A percentile compares a stretch with the other conserved stretches of the same genome.
Evolutionary conservation across 2,329 filamentous ascomycete species (phyloP).

Genomic region (Davidsoniella neocaledoniae): DNA sequence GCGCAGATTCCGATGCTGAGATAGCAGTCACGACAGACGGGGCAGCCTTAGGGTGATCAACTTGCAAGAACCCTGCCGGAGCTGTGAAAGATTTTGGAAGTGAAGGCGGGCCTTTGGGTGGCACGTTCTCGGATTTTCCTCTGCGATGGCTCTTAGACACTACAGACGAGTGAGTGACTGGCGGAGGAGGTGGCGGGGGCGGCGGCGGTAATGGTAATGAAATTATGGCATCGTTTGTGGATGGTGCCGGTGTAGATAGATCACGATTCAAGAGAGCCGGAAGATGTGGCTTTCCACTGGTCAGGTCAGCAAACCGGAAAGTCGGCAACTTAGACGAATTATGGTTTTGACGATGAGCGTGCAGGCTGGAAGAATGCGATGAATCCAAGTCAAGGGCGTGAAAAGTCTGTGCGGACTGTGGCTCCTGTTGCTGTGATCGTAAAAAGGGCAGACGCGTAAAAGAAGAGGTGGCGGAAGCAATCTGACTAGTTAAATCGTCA

Average conservation of each 20-base stretch:
- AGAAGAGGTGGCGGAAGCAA: constrained; percentile 9
- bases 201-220: too few species aligned
- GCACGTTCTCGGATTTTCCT: constrained; percentile 11
- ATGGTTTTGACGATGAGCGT: constrained; percentile 35
- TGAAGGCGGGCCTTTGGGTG: constrained; percentile 3
- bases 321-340: constrained; percentile 39
- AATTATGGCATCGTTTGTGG: too few species aligned
- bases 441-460: constrained; percentile 4
- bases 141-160: constrained; percentile 15
- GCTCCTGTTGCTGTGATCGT: constrained; percentile 3
- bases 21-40: constrained; percentile 6
- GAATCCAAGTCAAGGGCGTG: constrained; percentile 10
- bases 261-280: constrained; percentile 16
- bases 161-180: constrained; percentile 18
- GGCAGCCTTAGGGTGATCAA: neutral
- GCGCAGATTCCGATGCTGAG: constrained; percentile 8
- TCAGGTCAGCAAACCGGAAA: constrained; percentile 35
- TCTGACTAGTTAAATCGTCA: constrained; percentile 10
- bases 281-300: constrained; percentile 17
- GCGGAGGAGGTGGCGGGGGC: too few species aligned
- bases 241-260: constrained; percentile 8
- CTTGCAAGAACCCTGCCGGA: neutral
- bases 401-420: constrained; percentile 10
- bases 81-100: constrained; percentile 5
- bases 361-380: constrained; percentile 16